Evolutionary conservation across 306 rosid genomes (phyloP), one percentile per base, ranked within the genome.

Genomic region (Prunus fruticosa): DNA sequence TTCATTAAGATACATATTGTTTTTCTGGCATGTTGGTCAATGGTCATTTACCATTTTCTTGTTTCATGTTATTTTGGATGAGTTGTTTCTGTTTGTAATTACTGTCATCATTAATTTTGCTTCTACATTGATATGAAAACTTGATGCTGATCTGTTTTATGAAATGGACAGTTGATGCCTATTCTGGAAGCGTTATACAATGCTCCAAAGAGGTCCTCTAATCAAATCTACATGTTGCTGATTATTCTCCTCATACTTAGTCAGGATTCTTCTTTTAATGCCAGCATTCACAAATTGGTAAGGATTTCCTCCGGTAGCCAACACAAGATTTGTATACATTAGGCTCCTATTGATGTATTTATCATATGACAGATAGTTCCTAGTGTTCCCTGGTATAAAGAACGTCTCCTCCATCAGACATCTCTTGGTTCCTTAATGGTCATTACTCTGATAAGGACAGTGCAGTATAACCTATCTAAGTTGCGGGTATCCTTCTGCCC

Each of bases 361-460:
- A 46, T 57, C 76, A 16, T 71, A 15, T 80, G 82, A 67, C 97
- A 96, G 99, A 85, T 92, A 45, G 87, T 96, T 85, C 84, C 91
- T 12, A 89, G 80, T 75, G 97, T 96, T 77, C 89, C 99, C 69
- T 96, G 99, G 99, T 92, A 92, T 86, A 96, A 91, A 88, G 99
- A 96, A 75, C 98, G 98, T 72, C 92, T 92, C 72, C 99, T 96
- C 83, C 93, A 92, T 84, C 99, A 91, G 76, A 91, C 91, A 61
- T 92, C 98, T 77, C 99, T 92, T 69, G 99, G 98, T 82, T 96
- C 99, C 71, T 89, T 96, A 87, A 82, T 91, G 94, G 97, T 96
- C 69, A 82, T 92, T 81, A 91, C 90, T 77, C 93, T 96, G 78
- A 93, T 96, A 87, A 88, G 99, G 89, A 92, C 99, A 15, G 97